Conservation (phyloP, 2,329 filamentous ascomycete species). For the Sphaerulina populicola region DNA sequence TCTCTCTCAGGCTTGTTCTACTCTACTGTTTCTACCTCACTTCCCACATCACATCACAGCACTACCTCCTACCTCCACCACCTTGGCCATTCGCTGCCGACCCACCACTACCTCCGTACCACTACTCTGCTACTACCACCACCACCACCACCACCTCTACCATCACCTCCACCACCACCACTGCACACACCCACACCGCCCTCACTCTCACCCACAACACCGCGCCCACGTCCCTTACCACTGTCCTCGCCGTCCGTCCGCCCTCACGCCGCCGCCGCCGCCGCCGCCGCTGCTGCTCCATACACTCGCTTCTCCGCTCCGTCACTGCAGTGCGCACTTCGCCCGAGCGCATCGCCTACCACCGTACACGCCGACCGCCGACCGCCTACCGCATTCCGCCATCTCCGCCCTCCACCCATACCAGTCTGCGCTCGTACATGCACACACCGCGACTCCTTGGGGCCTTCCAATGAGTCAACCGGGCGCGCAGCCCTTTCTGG, state of each 20-base stretch:
- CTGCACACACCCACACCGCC: not conserved
- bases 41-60: not conserved
- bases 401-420: not conserved
- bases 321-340: not conserved
- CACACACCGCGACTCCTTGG: conserved; percentile 13
- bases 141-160: not conserved
- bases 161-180: not conserved
- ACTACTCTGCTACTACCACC: not conserved
- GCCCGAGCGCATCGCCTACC: not conserved
- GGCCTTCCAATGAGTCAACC: conserved; percentile 25
- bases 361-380: no score
- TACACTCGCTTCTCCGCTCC: conserved; percentile 3
- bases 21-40: no score
- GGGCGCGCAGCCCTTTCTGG: conserved; percentile 21
- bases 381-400: not conserved
- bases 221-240: not conserved
- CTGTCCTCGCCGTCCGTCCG: no score
- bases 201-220: not conserved
- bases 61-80: no score
- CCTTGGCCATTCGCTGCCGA: no score
- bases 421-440: conserved; percentile 13
- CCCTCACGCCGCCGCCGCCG: not conserved
- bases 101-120: no score
- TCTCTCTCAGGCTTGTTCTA: no score
- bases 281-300: no score